Conservation (phyloP, 768 basidiomycete genomes). For the Tricholoma terreum region DNA sequence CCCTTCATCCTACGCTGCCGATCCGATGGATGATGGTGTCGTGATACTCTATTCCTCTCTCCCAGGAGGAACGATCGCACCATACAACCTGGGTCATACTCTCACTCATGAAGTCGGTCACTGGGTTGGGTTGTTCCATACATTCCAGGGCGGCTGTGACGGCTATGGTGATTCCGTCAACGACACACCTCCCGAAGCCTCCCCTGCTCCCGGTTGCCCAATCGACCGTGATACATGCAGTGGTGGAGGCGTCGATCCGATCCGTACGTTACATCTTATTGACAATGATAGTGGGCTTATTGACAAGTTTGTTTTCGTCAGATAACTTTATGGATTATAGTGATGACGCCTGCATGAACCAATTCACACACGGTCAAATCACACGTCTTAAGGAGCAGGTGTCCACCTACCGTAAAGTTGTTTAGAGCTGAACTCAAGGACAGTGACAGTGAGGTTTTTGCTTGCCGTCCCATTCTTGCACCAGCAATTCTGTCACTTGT, state of each 20-base stretch:
- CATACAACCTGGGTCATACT: slow-evolving; percentile 47
- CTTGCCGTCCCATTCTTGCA: too few relatives aligned
- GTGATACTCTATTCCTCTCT: slow-evolving; percentile 40
- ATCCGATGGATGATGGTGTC: slow-evolving; percentile 48
- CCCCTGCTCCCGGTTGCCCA: slow-evolving; percentile 41
- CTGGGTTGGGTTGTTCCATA: slow-evolving; percentile 60
- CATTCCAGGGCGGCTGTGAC: slow-evolving; percentile 51
- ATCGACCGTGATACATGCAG: slow-evolving; percentile 35
- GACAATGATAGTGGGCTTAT: neutral
- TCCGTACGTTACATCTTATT: slow-evolving; percentile 27
- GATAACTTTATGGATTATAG: slow-evolving; percentile 57
- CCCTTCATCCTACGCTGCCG: slow-evolving; percentile 38
- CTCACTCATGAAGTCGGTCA: slow-evolving; percentile 59
- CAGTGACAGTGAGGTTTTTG: too few relatives aligned
- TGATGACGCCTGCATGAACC: slow-evolving; percentile 47
- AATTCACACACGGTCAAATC: slow-evolving; percentile 46
- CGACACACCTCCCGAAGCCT: slow-evolving; percentile 47
- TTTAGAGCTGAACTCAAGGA: too few relatives aligned
- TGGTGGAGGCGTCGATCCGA: slow-evolving; percentile 42
- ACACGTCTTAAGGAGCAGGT: slow-evolving; percentile 40
- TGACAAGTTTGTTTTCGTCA: slow-evolving; percentile 9
- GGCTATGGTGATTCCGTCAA: slow-evolving; percentile 39
- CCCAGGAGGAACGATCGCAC: slow-evolving; percentile 40
- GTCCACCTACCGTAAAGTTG: slow-evolving; percentile 42
- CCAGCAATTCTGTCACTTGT: too few relatives aligned